Conservation (phyloP, 805 yeast species). For the Spathaspora girioi region DNA sequence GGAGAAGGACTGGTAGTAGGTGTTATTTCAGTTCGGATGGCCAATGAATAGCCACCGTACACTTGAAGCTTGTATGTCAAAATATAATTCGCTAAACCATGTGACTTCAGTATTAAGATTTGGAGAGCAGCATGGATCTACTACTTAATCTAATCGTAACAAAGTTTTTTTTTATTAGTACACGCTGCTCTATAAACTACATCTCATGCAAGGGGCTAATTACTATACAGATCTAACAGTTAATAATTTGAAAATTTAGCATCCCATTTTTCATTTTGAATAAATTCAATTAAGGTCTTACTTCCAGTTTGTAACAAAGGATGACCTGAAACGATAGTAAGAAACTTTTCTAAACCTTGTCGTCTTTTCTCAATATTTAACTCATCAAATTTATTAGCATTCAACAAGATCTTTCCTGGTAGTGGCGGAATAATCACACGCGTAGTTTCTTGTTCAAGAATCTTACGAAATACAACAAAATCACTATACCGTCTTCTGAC, state of each 20-base stretch:
- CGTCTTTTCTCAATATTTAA: slow-evolving; percentile 81
- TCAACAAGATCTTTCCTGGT: slow-evolving; percentile 81
- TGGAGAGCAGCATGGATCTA: no score
- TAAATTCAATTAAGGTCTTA: slow-evolving; percentile 70
- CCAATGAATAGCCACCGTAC: no score
- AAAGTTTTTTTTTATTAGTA: not conserved
- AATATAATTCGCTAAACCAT: no score
- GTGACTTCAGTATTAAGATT: no score
- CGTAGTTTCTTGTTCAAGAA: slow-evolving; percentile 71
- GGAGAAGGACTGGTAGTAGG: no score
- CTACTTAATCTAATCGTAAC: not conserved
- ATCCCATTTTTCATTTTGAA: slow-evolving; percentile 84
- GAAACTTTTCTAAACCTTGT: slow-evolving; percentile 77
- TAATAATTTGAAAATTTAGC: slow-evolving; percentile 11
- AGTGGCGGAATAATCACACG: slow-evolving; percentile 80
- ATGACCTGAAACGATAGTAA: slow-evolving; percentile 81
- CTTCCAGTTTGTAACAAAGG: slow-evolving; percentile 89
- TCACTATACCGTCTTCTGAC: slow-evolving; percentile 90
- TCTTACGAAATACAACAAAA: slow-evolving; percentile 74
- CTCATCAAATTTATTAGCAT: slow-evolving; percentile 70
- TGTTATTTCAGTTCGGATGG: no score
- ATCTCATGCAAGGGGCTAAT: no score
- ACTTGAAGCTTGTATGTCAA: no score
- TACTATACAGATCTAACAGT: no score
- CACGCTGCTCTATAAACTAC: not conserved